Evolutionary conservation across 805 yeast genomes (phyloP).

Genomic region (Yamadazyma sp.): DNA sequence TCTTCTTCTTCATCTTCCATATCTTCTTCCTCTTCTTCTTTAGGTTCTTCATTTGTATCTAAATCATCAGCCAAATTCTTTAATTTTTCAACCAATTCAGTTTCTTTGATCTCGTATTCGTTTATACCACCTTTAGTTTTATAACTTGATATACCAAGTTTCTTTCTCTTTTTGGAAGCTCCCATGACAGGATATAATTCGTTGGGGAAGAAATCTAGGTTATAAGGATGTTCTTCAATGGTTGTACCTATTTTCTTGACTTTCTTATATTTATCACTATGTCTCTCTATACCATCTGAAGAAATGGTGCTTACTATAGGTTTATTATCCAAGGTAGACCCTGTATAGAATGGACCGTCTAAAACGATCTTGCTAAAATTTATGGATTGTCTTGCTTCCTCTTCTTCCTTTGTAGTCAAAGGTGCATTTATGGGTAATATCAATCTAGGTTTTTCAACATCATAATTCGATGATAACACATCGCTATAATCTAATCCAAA

Average conservation of each 20-base stretch:
- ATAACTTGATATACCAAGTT: constrained; percentile 38
- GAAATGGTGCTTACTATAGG: constrained; percentile 4
- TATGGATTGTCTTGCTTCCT: constrained; percentile 53
- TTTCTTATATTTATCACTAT: constrained; percentile 75
- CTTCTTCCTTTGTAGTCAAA: constrained; percentile 47
- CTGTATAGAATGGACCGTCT: constrained; percentile 69
- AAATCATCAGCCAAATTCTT: constrained; percentile 54
- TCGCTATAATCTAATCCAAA: constrained; percentile 72
- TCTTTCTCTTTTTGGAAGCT: constrained; percentile 45
- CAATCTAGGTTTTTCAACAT: constrained; percentile 41
- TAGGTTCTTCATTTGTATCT: constrained; percentile 63
- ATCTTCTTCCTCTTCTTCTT: constrained; percentile 38
- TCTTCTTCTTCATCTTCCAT: constrained; percentile 62
- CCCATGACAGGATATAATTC: constrained; percentile 77
- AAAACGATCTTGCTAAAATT: constrained; percentile 50
- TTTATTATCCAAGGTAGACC: constrained; percentile 38
- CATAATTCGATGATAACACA: constrained; percentile 35
- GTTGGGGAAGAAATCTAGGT: constrained; percentile 66
- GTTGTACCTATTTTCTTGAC: constrained; percentile 68
- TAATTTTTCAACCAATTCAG: constrained; percentile 34
- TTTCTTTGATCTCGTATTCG: constrained; percentile 25
- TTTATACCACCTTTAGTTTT: constrained; percentile 38
- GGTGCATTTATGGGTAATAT: constrained; percentile 66
- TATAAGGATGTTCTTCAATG: constrained; percentile 75
- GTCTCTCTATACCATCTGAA: constrained; percentile 72